Base-by-base conservation (phyloP, 345 rosid species). In the Gossypium sturtianum region DNA sequence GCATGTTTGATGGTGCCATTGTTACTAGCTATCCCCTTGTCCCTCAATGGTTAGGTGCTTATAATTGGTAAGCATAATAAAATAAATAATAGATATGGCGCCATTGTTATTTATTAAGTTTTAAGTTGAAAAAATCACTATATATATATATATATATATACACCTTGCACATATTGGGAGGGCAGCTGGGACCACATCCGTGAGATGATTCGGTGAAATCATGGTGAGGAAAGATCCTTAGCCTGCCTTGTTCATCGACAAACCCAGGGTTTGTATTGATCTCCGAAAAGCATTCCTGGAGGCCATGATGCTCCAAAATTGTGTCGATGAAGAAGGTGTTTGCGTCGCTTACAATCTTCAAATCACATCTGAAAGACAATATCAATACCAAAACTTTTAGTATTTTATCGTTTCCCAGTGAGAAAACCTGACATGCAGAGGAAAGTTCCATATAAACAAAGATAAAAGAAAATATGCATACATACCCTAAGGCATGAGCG, bases 401-500 rank as follows among this genome's bases (percentile, higher is more conserved):
- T 43, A 57, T 23, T 34, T 62, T 70, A 34, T 61, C 22, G 7
- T 53, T 17, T 17, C 64, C 19, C 13, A 27, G 3, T 8, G 13
- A 29, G 25, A 22, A 74, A 67, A 12, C 27, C 9, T n/a, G 16
- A 65, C 2, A n/a, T 20, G 13, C 15, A 43, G 6, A 19, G 7
- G 44, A 9, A 23, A 11, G 17, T 11, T 11, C 1, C 15, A 23
- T 3, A 58, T 3, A 23, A 23, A 22, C 16, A 2, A 58, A 58
- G 16, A 22, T 34, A 34, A 34, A 7, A 58, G 17, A 58, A 12
- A 12, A 25, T 34, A 0, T 59, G 64, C 5, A 12, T 23, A 1
- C 2, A 5, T 87, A 93, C 97, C 98, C 97, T 67, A 86, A 79
- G 76, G 89, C 90, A 84, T 83, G 88, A 43, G 93, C 93, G 0